A percentile compares a stretch with the other conserved stretches of the same genome.
Conservation (phyloP, 306 rosid species). For the Quercus robur region DNA sequence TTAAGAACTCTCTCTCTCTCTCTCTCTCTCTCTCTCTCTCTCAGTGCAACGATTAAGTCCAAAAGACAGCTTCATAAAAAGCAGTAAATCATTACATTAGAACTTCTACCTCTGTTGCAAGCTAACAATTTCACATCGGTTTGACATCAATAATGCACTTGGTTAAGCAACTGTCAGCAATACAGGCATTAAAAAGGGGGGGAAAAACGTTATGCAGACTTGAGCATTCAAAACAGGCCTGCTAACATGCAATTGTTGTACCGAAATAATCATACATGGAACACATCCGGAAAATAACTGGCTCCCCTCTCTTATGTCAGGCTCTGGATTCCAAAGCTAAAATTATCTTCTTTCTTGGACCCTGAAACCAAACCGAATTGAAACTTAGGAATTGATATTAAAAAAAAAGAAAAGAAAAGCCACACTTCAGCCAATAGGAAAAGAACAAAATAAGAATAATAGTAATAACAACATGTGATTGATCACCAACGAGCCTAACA, state of each 20-base stretch:
- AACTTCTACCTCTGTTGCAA: background rate
- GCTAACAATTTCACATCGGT: constrained; percentile 6
- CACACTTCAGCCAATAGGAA: background rate
- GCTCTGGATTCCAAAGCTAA: constrained; percentile 80
- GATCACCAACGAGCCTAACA: too few species aligned
- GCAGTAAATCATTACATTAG: background rate
- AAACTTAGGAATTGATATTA: background rate
- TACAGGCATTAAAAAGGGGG: background rate
- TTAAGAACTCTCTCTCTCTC: too few species aligned
- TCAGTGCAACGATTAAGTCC: background rate
- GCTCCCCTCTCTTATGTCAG: constrained; percentile 32
- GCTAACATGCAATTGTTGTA: constrained; percentile 12
- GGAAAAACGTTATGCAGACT: constrained; percentile 8
- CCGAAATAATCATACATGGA: constrained; percentile 12
- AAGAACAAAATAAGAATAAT: background rate
- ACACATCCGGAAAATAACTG: background rate
- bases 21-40: too few species aligned
- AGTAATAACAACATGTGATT: too few species aligned
- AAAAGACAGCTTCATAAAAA: background rate
- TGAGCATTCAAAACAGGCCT: constrained; percentile 18
- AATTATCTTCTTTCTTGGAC: constrained; percentile 98
- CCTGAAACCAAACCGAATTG: constrained; percentile 51
- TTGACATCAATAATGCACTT: constrained; percentile 10
- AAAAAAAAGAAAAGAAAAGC: background rate
- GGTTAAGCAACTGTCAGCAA: constrained; percentile 26